phyloP scores from a whole-genome alignment of 2,329 filamentous ascomycete species.

The Arthrobotrys conoides region DNA sequence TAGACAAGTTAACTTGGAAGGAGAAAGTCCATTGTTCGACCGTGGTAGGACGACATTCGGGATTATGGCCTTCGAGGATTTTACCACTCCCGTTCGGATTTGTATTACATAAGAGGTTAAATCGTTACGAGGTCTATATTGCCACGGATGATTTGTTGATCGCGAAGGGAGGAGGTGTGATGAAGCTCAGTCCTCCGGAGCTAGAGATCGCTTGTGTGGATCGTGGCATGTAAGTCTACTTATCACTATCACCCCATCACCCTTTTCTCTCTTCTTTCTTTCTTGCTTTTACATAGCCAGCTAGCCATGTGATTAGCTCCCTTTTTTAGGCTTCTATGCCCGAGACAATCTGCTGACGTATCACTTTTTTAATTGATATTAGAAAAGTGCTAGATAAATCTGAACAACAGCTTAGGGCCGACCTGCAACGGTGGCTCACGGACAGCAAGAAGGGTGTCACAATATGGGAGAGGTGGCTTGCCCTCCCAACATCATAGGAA shows the following conservation, averaged over 20 bases:
- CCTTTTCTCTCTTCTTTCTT: too few relatives aligned
- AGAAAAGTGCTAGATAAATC: conserved; percentile 33
- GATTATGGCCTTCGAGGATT: conserved; percentile 65
- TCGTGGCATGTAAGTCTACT: conserved; percentile 74
- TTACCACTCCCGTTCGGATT: conserved; percentile 68
- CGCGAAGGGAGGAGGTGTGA: conserved; percentile 74
- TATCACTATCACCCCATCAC: not conserved
- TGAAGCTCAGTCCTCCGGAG: conserved; percentile 74
- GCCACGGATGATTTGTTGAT: conserved; percentile 80
- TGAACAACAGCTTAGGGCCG: conserved; percentile 34
- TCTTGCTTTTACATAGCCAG: not conserved
- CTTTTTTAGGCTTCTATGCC: too few relatives aligned
- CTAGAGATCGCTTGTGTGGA: conserved; percentile 79
- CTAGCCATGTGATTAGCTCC: not conserved
- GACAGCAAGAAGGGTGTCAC: conserved; percentile 54
- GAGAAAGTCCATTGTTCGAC: conserved; percentile 68
- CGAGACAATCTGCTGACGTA: not conserved
- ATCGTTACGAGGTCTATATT: conserved; percentile 75
- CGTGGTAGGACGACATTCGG: conserved; percentile 63
- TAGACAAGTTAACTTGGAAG: conserved; percentile 65
- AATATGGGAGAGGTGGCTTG: conserved; percentile 51
- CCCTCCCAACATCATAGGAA: conserved; percentile 27
- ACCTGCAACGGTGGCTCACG: conserved; percentile 50
- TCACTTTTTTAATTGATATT: not conserved
- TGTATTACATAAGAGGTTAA: conserved; percentile 73